A percentile compares a stretch with the other conserved stretches of the same genome.
Evolutionary conservation across 129 eudicot species (phyloP).

Genomic region (Flaveria robusta): DNA sequence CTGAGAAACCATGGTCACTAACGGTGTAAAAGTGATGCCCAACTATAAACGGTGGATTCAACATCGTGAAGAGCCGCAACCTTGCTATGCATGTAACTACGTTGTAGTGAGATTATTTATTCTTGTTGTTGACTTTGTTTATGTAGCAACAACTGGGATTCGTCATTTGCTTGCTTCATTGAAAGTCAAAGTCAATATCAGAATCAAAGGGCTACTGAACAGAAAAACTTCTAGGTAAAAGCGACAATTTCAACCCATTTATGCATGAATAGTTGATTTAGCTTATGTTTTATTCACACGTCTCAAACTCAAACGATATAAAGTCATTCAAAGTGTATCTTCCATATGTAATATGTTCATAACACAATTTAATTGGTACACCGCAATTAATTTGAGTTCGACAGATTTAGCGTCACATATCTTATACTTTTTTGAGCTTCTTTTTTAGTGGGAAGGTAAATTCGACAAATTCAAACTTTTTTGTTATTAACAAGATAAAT

Average conservation of each 20-base stretch:
- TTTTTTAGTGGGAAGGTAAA: not conserved
- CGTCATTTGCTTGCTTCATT: conserved; percentile 74
- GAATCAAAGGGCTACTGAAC: conserved; percentile 5
- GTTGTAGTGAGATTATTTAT: conserved; percentile 69
- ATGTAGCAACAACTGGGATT: conserved; percentile 77
- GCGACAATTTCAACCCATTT: not conserved
- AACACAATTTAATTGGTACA: not conserved
- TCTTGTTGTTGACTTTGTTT: conserved; percentile 75
- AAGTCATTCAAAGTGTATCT: not conserved
- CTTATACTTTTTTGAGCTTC: not conserved
- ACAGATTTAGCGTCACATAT: not conserved
- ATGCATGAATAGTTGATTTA: not conserved
- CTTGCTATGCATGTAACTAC: conserved; percentile 87
- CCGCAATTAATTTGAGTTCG: not conserved
- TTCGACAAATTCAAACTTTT: not conserved
- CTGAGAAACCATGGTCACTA: conserved; percentile 93
- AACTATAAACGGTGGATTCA: conserved; percentile 85
- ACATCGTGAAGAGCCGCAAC: conserved; percentile 93
- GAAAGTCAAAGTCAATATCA: conserved; percentile 22
- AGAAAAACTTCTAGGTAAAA: not conserved
- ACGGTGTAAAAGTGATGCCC: conserved; percentile 73
- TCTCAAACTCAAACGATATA: not conserved
- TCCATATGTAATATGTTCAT: not conserved
- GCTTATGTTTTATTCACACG: not conserved
- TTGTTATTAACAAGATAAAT: not conserved